phyloP scores from a whole-genome alignment of 495 filamentous ascomycete genomes.

The Aspergillus homomorphus region DNA sequence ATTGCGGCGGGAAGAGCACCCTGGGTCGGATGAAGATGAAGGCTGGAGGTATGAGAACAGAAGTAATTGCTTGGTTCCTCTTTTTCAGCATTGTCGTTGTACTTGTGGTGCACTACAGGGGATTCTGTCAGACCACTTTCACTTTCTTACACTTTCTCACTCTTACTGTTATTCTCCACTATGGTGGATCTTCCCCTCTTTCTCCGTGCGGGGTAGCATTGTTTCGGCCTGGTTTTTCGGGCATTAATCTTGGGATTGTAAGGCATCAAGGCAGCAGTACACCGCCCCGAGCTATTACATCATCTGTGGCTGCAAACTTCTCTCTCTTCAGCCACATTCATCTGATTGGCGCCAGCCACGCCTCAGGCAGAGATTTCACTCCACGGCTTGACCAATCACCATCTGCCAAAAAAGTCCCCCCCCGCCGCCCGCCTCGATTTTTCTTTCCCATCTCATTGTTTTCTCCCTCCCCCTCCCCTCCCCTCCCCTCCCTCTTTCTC shows the following conservation, averaged over 20 bases:
- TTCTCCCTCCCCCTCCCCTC: constrained; percentile 8
- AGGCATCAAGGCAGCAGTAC: background rate
- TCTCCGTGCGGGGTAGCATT: background rate
- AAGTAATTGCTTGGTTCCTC: no score
- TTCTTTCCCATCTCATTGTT: constrained; percentile 16
- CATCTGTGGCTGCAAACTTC: background rate
- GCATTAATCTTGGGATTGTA: background rate
- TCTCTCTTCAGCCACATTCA: background rate
- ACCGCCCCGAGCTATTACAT: background rate
- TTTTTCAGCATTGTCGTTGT: no score
- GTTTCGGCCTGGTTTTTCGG: background rate
- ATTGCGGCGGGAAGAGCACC: background rate
- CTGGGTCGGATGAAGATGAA: background rate
- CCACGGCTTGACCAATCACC: background rate
- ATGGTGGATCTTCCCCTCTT: background rate
- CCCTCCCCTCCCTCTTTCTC: constrained; percentile 2
- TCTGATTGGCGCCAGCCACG: background rate
- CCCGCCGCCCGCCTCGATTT: constrained; percentile 16
- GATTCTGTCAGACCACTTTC: background rate
- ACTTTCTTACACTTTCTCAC: no score
- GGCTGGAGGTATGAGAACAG: no score
- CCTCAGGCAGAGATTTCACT: constrained; percentile 20
- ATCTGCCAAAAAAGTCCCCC: constrained; percentile 17
- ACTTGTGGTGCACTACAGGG: background rate
- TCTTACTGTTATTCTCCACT: background rate